Base-by-base conservation (phyloP, 2,329 filamentous ascomycete species). In the Dothidotthia symphoricarpi region DNA sequence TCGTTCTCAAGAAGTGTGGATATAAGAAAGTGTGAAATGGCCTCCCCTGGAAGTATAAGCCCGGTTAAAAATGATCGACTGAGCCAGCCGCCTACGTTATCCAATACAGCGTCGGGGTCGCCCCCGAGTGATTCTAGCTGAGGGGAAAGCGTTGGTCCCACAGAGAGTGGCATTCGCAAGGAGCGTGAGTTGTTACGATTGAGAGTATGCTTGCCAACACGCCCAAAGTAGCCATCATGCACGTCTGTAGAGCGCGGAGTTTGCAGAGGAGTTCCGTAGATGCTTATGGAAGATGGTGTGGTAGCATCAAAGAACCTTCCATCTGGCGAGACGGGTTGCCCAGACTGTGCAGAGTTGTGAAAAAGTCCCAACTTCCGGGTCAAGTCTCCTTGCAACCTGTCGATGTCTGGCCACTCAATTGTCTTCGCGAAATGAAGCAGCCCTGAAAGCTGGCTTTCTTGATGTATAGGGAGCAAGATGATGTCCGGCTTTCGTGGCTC, bases 1-100 rank as follows among this genome's bases (percentile, higher is more conserved):
- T 77, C 74, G 45, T 79, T 80, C 42, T 81, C 77, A 3, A 81
- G 60, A 6, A 80, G 43, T 0, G 75, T 75, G 2, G 72, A 72
- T 24, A 81, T 75, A n/a, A 81, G 64, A 16, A 80, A 68, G 39
- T 80, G 73, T 26, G 69, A 72, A 14, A 76, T 73, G 3, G 69
- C 55, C 48, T 77, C 73, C 3, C 77, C 77, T 0, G 78, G 77
- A 25, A 80, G 55, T 1, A 80, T 66, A 15, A 80, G 61, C 0
- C 76, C 77, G 1, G 75, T 74, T 0, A 80, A 64, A 66, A 74
- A 80, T 6, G 73, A 74, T 17, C 75, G 71, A 34, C 74, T 77
- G 3, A 80, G 66, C 76, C 76, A 80, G 8, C 76, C 75, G 24
- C 74, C 68, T 17, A 70, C 59, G 16, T 70, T 64, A 17, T 54